A percentile compares a stretch with the other conserved stretches of the same genome.
Conservation (phyloP, 139 green algal species). For the Volvox reticuliferus region DNA sequence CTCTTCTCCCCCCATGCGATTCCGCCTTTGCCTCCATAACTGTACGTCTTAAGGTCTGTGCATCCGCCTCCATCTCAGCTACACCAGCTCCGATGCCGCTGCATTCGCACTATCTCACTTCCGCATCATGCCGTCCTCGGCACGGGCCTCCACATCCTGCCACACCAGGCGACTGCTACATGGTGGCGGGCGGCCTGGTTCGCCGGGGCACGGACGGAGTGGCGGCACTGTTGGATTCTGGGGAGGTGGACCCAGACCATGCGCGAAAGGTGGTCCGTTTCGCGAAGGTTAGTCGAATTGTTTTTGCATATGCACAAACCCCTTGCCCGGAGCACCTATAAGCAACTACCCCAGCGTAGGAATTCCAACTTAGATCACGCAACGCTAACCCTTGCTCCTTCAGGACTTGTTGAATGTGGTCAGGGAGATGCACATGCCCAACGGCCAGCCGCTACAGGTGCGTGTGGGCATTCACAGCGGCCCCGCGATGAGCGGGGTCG, state of each 20-base stretch:
- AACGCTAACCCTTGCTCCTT: too few species aligned
- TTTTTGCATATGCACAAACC: too few species aligned
- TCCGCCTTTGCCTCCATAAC: too few species aligned
- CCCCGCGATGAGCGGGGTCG: slow-evolving; percentile 55
- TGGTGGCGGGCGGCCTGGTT: slow-evolving; percentile 42
- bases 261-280: slow-evolving; percentile 37
- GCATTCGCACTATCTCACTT: too few species aligned
- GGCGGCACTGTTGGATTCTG: slow-evolving; percentile 16
- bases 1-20: too few species aligned
- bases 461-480: slow-evolving; percentile 53
- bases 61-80: too few species aligned
- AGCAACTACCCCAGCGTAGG: too few species aligned
- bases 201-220: slow-evolving; percentile 16
- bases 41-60: too few species aligned
- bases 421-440: slow-evolving; percentile 32
- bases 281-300: slow-evolving; percentile 20
- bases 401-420: slow-evolving; percentile 35
- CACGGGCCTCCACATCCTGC: not conserved
- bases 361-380: too few species aligned
- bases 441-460: slow-evolving; percentile 43
- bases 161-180: slow-evolving; percentile 52
- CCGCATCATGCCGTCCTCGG: too few species aligned
- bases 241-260: slow-evolving; percentile 22
- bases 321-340: too few species aligned
- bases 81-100: too few species aligned